These are phyloP conservation scores for Evansstolkia leycettana DNA, from an alignment of 495 filamentous ascomycete genomes.

Conservation along the genomic window DNA sequence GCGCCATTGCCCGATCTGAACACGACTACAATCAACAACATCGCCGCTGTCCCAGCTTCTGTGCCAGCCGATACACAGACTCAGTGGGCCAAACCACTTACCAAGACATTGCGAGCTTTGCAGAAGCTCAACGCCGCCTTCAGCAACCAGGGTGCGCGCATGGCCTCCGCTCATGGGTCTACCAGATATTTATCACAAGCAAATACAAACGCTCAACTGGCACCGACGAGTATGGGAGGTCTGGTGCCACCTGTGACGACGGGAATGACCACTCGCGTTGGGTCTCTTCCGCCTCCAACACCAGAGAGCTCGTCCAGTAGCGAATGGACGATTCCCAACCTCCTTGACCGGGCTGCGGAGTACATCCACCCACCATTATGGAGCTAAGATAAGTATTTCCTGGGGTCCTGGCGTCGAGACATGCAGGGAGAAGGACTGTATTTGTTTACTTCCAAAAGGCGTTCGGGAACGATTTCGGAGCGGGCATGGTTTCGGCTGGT, in stretches of 20 bases:
- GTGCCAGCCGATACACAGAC: slow-evolving; percentile 24
- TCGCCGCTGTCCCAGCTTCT: slow-evolving; percentile 15
- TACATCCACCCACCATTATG: slow-evolving; percentile 38
- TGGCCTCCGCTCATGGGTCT: slow-evolving; percentile 3
- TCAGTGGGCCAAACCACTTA: slow-evolving; percentile 35
- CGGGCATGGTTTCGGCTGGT: too few species aligned
- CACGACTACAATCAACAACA: slow-evolving; percentile 11
- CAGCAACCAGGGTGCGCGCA: slow-evolving; percentile 11
- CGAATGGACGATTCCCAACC: slow-evolving; percentile 34
- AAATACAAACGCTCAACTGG: slow-evolving; percentile 1
- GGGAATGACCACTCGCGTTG: slow-evolving; percentile 24
- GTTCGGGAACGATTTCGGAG: too few species aligned
- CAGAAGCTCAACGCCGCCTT: slow-evolving; percentile 34
- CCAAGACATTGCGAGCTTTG: slow-evolving; percentile 33
- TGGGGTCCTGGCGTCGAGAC: too few species aligned
- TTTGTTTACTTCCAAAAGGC: too few species aligned
- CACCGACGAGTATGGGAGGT: neutral
- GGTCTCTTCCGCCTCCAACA: slow-evolving; percentile 32
- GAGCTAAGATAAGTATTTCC: slow-evolving; percentile 13
- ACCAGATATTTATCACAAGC: slow-evolving; percentile 4
- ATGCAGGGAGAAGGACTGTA: too few species aligned
- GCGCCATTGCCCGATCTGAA: slow-evolving; percentile 8
- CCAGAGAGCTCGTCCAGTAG: slow-evolving; percentile 36
- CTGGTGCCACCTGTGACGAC: slow-evolving; percentile 12
- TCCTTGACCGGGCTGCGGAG: slow-evolving; percentile 33